Base-by-base conservation (phyloP, 768 basidiomycete genomes). In the Trametes cinnabarina region DNA sequence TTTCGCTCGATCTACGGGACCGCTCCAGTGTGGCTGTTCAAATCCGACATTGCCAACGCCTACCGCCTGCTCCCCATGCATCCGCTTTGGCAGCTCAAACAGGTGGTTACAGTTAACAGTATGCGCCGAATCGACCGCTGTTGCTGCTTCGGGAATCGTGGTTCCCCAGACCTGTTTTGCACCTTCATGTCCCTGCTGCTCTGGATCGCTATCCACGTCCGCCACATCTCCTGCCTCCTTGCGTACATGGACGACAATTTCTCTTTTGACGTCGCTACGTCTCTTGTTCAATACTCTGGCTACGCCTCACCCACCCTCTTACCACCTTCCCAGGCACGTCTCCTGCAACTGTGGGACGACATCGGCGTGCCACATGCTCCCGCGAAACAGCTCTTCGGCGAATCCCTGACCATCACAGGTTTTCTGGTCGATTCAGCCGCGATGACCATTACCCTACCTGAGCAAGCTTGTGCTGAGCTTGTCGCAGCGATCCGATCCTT, bases 341-440 rank as follows among this genome's bases (percentile, higher is more conserved):
- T 79, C 2, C 72, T 81, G 0, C 37, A 34, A 2, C 69, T 80
- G 1, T 79, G 74, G 71, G 78, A 80, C 61, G 42, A 67, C 1
- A 60, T 79, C 15, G 70, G 74, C 0, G 65, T 78, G 10, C 76
- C 75, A 0, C 76, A 79, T 62, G 69, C 75, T 15, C 52, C 65
- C 14, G 32, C 50, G 3, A 81, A 80, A 54, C 80, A 81, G 58
- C 9, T 76, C 0, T 72, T 19, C n/a, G 76, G 75, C 0, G 6
- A 34, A 5, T 32, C 0, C n/a, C 69, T 80, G 11, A 62, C 64
- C 2, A 71, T 79, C 58, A 73, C 79, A 56, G 75, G 79, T n/a
- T 75, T 76, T 52, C 28, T 67, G 0, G 73, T 79, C 23, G 72
- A 80, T 55, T 43, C 73, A 0, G 66, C 71, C 26, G 50, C 43